Base-by-base conservation (phyloP, 164 flowering plant genomes). In the Dillenia turbinata region DNA sequence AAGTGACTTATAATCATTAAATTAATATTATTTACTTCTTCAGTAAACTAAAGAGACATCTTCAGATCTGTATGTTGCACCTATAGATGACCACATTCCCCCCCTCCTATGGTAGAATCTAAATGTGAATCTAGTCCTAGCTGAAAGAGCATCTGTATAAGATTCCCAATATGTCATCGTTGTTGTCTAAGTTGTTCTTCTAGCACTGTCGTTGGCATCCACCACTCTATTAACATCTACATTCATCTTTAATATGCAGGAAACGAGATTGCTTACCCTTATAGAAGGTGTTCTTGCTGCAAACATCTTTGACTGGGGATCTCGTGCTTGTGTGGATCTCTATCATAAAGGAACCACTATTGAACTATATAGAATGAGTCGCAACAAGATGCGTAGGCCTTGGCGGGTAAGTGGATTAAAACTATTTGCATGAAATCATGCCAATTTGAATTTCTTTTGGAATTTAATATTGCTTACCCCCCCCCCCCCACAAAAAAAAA, bases 231-330 rank as follows among this genome's bases (percentile, higher is more conserved):
- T 66, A 44, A 54, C 57, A 58, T 65, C 49, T 58, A 15, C 45
- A 56, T 48, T 56, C 57, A 26, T 61, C 15, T 65, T 40, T 57
- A 24, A 52, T 66, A 64, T 77, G 56, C 79, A 95, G 99, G 99
- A 92, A 67, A 66, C 81, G 59, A 85, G 99, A 66, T 63, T 90
- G 71, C 90, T 84, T 66, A 82, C 84, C 11, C 78, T 95, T 47
- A 82, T 95, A 66, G 97, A 95, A 75, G 99, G 99, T 57, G 99
- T 92, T 64, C 97, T 95, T 67, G 99, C 99, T 70, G 99, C 99
- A 72, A 95, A 95, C 75, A 95, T 95, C 64, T 95, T 95, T 75
- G 99, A 95, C 61, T 95, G 99, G 99, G 99, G 99, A 70, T 88
- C 99, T 9, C 96, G 97, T 63, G 97, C 99, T 24, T 95, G 99